Conservation (phyloP, 2,329 filamentous ascomycete species). For the Clonostachys rosea region DNA sequence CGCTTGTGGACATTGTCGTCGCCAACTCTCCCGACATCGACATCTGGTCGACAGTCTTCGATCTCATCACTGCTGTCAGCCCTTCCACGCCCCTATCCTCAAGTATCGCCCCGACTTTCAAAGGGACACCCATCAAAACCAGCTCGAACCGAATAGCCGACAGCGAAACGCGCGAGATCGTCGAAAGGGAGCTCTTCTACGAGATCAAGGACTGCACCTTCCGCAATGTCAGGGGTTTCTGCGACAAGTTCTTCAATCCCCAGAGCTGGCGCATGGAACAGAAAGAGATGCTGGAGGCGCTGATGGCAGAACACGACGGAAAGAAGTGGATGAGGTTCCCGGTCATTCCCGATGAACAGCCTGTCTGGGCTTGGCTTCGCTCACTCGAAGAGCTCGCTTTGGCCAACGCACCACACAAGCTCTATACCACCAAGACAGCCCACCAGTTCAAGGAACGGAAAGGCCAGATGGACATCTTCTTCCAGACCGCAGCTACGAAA, state of each 20-base stretch:
- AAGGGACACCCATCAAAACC: constrained; percentile 2
- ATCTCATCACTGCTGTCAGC: constrained; percentile 1
- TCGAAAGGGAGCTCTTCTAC: constrained; percentile 4
- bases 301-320: constrained; percentile 3
- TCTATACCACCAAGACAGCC: constrained; percentile 8
- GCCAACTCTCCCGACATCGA: constrained; percentile 1
- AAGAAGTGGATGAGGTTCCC: constrained; percentile 8
- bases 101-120: constrained; percentile 1
- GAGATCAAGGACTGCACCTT: constrained; percentile 3
- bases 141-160: constrained; percentile 4
- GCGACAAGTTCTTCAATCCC: constrained; percentile 7
- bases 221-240: constrained; percentile 8
- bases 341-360: constrained; percentile 4
- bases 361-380: constrained; percentile 4
- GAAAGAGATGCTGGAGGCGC: not conserved
- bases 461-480: constrained; percentile 7
- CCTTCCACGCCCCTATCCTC: constrained; percentile 2
- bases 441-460: constrained; percentile 6
- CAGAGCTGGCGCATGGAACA: constrained; percentile 5
- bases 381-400: constrained; percentile 5
- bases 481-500: constrained; percentile 4
- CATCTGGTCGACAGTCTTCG: constrained; percentile 3
- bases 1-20: not conserved
- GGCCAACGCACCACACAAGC: constrained; percentile 6
- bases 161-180: constrained; percentile 3